A percentile compares a stretch with the other conserved stretches of the same genome.
Conservation (phyloP, 192 early-diverging fungal species). For the Geosiphon pyriformis region DNA sequence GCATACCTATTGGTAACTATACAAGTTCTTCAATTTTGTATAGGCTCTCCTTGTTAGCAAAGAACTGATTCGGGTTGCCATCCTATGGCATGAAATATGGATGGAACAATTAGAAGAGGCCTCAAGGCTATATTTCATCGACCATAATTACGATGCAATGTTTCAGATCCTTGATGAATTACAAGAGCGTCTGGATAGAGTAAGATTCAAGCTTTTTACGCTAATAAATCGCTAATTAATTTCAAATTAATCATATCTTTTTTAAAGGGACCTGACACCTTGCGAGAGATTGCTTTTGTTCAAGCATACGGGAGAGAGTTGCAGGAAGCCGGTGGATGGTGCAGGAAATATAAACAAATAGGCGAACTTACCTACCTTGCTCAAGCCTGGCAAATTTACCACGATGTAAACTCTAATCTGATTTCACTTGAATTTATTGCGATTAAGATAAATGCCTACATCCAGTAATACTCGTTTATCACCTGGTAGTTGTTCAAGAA, state of each 20-base stretch:
- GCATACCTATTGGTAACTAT: neutral
- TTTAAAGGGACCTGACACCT: conserved; percentile 88
- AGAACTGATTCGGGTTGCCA: conserved; percentile 94
- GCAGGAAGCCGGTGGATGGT: conserved; percentile 80
- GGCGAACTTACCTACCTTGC: conserved; percentile 78
- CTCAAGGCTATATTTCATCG: conserved; percentile 69
- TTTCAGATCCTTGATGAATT: conserved; percentile 77
- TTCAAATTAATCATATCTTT: no score
- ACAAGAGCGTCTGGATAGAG: conserved; percentile 51
- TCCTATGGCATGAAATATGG: conserved; percentile 98
- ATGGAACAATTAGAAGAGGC: conserved; percentile 89
- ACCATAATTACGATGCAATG: conserved; percentile 83
- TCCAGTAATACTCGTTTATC: neutral
- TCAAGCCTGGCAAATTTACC: conserved; percentile 93
- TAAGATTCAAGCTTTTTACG: no score
- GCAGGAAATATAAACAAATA: conserved; percentile 68
- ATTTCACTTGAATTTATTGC: neutral
- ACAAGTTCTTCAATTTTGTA: conserved; percentile 1
- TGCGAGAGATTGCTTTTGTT: conserved; percentile 85
- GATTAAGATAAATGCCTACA: neutral
- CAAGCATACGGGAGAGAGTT: conserved; percentile 86
- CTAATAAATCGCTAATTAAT: conserved; percentile 14
- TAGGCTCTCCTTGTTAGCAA: conserved; percentile 88
- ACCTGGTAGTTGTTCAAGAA: conserved; percentile 55
- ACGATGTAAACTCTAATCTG: conserved; percentile 42